Percentiles rank a stretch among this genome's conserved stretches.
These are phyloP conservation scores for Lagerstroemia speciosa DNA, from an alignment of 345 rosid species.

Conservation along the genomic window DNA sequence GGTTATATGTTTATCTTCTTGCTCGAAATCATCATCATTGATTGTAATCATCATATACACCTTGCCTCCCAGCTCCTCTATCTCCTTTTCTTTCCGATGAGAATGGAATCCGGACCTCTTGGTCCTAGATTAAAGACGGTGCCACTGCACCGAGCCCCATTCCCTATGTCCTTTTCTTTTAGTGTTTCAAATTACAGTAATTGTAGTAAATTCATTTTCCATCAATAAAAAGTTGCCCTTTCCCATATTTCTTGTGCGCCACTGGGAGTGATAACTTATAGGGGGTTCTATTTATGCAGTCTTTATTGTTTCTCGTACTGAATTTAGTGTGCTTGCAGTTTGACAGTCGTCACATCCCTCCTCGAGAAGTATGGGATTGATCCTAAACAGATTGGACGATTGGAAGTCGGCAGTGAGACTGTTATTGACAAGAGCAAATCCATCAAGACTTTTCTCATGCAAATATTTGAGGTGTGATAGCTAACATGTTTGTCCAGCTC, in stretches of 20 bases:
- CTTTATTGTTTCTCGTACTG: conserved; percentile 1
- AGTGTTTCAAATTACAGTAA: too few species aligned
- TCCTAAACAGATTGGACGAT: conserved; percentile 89
- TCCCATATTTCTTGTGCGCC: background rate
- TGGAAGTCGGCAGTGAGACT: conserved; percentile 99
- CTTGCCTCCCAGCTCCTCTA: background rate
- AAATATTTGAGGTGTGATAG: conserved; percentile 75
- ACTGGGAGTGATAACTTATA: background rate
- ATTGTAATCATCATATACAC: background rate
- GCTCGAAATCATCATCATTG: too few species aligned
- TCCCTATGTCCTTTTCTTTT: too few species aligned
- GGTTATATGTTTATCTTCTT: conserved; percentile 25
- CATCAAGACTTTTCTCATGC: conserved; percentile 98
- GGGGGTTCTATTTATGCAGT: background rate
- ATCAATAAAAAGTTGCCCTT: background rate
- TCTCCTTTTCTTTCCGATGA: too few species aligned
- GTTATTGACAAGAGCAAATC: conserved; percentile 99
- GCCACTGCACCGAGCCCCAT: too few species aligned
- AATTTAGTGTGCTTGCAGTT: conserved; percentile 32
- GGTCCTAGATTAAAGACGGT: too few species aligned
- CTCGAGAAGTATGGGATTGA: conserved; percentile 85
- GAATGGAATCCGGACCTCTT: too few species aligned
- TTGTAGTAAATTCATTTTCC: background rate
- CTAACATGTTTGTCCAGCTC: background rate
- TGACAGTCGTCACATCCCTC: conserved; percentile 80